Conservation (phyloP, 2,329 filamentous ascomycete species). For the Venturia carpophila region DNA sequence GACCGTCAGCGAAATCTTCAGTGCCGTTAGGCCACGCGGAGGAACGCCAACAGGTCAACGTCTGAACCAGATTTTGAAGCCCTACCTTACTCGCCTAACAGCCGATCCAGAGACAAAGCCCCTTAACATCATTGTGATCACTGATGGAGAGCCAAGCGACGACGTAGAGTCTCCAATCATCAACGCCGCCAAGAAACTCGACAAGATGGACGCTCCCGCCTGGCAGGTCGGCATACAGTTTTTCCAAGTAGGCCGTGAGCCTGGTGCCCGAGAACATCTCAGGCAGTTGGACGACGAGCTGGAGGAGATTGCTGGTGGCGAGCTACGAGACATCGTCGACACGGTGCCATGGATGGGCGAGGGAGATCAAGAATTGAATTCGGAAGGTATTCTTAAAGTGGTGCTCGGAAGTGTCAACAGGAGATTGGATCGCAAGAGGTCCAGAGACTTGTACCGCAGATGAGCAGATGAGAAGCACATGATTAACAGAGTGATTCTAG, state of each 20-base stretch:
- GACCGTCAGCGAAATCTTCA: conserved; percentile 62
- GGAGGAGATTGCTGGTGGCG: conserved; percentile 42
- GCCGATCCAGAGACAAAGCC: conserved; percentile 55
- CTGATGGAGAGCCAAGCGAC: conserved; percentile 75
- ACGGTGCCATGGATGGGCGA: conserved; percentile 65
- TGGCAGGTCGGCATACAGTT: conserved; percentile 92
- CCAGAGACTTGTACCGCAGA: conserved; percentile 13
- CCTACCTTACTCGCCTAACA: conserved; percentile 58
- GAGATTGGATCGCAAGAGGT: conserved; percentile 19
- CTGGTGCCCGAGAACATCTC: conserved; percentile 56
- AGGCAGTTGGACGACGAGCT: conserved; percentile 69
- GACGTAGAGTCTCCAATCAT: conserved; percentile 67
- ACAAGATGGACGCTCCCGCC: conserved; percentile 58
- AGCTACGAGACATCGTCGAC: conserved; percentile 81
- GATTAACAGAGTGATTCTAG: neutral
- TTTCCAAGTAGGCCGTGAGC: conserved; percentile 81
- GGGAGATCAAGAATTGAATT: conserved; percentile 49
- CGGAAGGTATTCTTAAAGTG: conserved; percentile 65
- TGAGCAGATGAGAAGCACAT: neutral
- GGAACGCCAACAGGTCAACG: conserved; percentile 68
- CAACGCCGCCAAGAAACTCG: conserved; percentile 59
- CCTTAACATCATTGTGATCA: conserved; percentile 87
- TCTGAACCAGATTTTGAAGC: conserved; percentile 61
- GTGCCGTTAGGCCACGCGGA: conserved; percentile 53
- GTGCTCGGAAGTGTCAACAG: conserved; percentile 19